Conservation (phyloP, 805 yeast species). For the Huiozyma naganishii region DNA sequence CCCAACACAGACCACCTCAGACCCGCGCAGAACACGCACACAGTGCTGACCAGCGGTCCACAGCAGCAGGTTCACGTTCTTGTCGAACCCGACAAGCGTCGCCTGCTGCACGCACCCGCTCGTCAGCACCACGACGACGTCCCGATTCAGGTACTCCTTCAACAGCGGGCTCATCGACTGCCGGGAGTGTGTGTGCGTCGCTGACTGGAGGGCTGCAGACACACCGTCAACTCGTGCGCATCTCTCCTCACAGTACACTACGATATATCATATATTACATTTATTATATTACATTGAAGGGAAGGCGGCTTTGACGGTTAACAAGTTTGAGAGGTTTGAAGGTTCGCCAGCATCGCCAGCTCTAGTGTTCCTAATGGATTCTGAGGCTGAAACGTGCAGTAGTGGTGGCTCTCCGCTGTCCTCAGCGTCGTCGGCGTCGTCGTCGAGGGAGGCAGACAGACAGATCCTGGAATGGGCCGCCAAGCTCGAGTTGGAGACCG, state of each 20-base stretch:
- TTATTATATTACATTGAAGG: no score
- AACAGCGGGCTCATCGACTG: conserved; percentile 23
- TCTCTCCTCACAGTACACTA: no score
- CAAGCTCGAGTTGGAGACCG: conserved; percentile 38
- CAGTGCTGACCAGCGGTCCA: conserved; percentile 14
- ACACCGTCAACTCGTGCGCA: no score
- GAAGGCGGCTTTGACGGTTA: no score
- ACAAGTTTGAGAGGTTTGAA: no score
- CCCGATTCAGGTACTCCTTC: conserved; percentile 29
- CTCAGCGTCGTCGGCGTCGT: neutral
- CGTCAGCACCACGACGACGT: conserved; percentile 45
- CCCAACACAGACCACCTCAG: conserved; percentile 26
- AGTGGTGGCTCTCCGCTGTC: no score
- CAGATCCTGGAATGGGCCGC: conserved; percentile 40
- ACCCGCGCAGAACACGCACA: conserved; percentile 20
- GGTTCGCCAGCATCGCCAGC: neutral
- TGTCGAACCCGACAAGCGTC: conserved; percentile 49
- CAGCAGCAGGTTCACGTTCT: conserved; percentile 49
- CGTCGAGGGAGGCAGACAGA: conserved; percentile 19
- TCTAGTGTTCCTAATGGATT: neutral
- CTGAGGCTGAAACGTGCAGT: neutral
- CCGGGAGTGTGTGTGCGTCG: neutral
- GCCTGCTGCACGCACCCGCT: conserved; percentile 46
- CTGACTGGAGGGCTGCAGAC: no score
- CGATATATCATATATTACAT: no score